Conservation (phyloP, 2,329 filamentous ascomycete genomes). For the Paraphaeosphaeria minitans region DNA sequence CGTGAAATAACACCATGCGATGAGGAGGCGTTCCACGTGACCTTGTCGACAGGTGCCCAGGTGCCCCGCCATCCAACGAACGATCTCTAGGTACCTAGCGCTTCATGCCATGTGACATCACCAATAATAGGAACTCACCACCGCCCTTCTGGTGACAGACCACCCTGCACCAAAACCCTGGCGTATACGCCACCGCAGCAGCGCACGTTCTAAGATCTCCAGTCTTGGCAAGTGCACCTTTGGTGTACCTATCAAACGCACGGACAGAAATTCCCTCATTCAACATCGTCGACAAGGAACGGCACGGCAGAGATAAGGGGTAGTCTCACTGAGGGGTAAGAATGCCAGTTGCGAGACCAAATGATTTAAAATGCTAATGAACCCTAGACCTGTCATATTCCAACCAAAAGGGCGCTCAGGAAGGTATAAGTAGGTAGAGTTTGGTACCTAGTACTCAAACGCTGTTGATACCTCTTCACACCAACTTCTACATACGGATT, state of each 20-base stretch:
- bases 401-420: neutral
- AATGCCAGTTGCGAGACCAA: neutral
- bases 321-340: too few relatives aligned
- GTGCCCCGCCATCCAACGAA: neutral
- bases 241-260: slow-evolving; percentile 9
- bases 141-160: neutral
- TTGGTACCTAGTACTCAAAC: neutral
- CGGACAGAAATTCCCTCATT: slow-evolving; percentile 2
- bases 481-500: neutral
- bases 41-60: neutral
- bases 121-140: neutral
- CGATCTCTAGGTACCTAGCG: neutral
- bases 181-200: neutral
- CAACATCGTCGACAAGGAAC: neutral
- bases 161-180: neutral
- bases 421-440: neutral
- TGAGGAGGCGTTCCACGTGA: too few relatives aligned
- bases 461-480: neutral
- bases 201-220: slow-evolving; percentile 12
- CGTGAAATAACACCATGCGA: too few relatives aligned
- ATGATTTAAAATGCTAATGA: neutral
- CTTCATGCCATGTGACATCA: neutral
- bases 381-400: neutral
- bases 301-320: neutral
- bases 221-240: slow-evolving; percentile 7